Conservation (phyloP, 1,139 yeast genomes). For the Geotrichum phurueaensis region DNA sequence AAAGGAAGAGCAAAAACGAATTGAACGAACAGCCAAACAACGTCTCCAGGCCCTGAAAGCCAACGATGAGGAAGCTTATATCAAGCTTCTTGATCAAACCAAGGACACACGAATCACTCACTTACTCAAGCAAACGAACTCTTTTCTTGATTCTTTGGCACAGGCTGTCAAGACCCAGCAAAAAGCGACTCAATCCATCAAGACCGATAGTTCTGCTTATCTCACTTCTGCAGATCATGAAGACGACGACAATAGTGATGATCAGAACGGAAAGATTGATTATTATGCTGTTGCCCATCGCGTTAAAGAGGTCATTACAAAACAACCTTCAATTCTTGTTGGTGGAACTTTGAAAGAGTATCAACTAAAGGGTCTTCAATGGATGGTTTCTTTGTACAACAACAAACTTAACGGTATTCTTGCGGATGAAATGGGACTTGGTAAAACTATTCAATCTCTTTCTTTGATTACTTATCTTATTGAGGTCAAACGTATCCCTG, state of each 20-base stretch:
- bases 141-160: conserved; percentile 83
- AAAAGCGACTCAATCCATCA: conserved; percentile 25
- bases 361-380: conserved; percentile 86
- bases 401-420: conserved; percentile 89
- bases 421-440: conserved; percentile 93
- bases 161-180: conserved; percentile 89
- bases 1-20: conserved; percentile 79
- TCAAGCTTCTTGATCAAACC: conserved; percentile 90
- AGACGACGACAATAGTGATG: conserved; percentile 33
- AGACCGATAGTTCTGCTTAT: conserved; percentile 21
- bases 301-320: conserved; percentile 68
- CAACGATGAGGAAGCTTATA: conserved; percentile 95
- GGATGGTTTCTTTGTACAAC: conserved; percentile 95
- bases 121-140: conserved; percentile 81
- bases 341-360: conserved; percentile 94
- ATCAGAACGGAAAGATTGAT: conserved; percentile 57
- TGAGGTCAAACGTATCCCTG: conserved; percentile 54
- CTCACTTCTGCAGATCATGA: conserved; percentile 30
- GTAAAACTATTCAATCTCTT: conserved; percentile 81
- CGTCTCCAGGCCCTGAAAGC: conserved; percentile 97
- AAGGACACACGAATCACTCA: conserved; percentile 97
- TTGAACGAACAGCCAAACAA: conserved; percentile 89
- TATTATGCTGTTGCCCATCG: conserved; percentile 93
- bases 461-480: conserved; percentile 69
- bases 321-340: conserved; percentile 80